These are phyloP conservation scores for Kalmusia sp. DNA, from an alignment of 2,329 filamentous ascomycete species.

Conservation along the genomic window DNA sequence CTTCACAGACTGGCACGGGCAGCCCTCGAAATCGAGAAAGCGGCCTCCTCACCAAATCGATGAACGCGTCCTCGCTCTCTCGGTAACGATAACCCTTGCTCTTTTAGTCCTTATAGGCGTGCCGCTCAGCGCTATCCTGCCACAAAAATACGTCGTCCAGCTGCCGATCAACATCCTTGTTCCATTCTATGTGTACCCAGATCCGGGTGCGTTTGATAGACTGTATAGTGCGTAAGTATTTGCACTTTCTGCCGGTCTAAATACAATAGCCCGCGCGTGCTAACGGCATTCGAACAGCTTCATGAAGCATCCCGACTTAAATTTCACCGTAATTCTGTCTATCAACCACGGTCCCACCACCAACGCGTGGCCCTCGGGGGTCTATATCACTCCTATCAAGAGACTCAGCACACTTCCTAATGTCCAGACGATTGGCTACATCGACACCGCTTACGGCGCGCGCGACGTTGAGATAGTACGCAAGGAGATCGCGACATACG, in stretches of 20 bases:
- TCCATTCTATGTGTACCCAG: slow-evolving; percentile 58
- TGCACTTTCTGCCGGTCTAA: no score
- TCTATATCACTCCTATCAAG: slow-evolving; percentile 52
- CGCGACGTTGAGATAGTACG: slow-evolving; percentile 23
- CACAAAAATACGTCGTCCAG: slow-evolving; percentile 26
- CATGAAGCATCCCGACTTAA: slow-evolving; percentile 42
- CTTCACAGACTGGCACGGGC: background rate
- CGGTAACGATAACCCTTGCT: slow-evolving; percentile 29
- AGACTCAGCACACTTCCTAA: slow-evolving; percentile 52
- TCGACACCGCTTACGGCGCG: slow-evolving; percentile 55
- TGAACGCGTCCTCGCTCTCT: slow-evolving; percentile 23
- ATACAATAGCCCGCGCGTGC: no score
- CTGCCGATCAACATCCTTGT: slow-evolving; percentile 49
- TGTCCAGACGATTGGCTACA: slow-evolving; percentile 57
- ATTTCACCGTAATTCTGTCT: slow-evolving; percentile 61
- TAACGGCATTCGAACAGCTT: slow-evolving; percentile 17
- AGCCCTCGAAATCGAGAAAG: background rate
- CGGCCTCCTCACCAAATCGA: slow-evolving; percentile 7
- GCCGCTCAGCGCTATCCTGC: slow-evolving; percentile 28
- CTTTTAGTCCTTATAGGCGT: slow-evolving; percentile 25
- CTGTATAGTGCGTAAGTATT: slow-evolving; percentile 26
- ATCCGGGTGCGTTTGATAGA: slow-evolving; percentile 47
- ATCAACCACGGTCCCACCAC: slow-evolving; percentile 54
- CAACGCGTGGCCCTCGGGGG: slow-evolving; percentile 47
- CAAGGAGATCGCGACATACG: slow-evolving; percentile 56